Percentiles rank a stretch among this genome's conserved stretches.
Evolutionary conservation across 2,329 filamentous ascomycete species (phyloP).

Genomic region (Diaporthe velutina): DNA sequence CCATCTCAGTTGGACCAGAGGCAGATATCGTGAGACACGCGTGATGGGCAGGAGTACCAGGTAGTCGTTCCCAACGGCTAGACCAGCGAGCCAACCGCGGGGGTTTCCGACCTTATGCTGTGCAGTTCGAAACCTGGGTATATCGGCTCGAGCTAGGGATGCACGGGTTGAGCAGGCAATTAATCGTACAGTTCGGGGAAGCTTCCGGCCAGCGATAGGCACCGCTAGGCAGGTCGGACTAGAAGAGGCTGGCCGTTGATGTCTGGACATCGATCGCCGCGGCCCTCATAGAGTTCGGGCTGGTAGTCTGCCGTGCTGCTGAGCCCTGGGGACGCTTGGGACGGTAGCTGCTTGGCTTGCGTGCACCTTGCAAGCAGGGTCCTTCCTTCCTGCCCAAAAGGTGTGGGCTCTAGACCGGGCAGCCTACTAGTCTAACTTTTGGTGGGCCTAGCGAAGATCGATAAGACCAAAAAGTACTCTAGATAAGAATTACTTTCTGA

Average conservation of each 20-base stretch:
- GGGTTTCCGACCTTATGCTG: background rate
- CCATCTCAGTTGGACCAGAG: conserved; percentile 31
- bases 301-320: background rate
- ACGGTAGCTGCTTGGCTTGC: conserved; percentile 24
- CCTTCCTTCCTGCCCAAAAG: background rate
- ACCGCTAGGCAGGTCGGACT: background rate
- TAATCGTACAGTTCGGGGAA: conserved; percentile 9
- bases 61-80: conserved; percentile 14
- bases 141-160: conserved; percentile 5
- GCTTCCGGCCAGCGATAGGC: conserved; percentile 11
- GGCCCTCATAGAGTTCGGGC: background rate
- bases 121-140: conserved; percentile 6
- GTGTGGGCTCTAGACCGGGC: conserved; percentile 2
- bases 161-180: background rate
- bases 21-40: conserved; percentile 30
- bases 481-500: conserved; percentile 21
- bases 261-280: conserved; percentile 18
- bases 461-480: conserved; percentile 12
- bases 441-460: background rate
- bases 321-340: conserved; percentile 10
- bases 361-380: conserved; percentile 9
- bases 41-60: conserved; percentile 8
- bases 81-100: conserved; percentile 24
- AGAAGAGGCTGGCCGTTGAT: background rate
- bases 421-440: background rate